Evolutionary conservation across 1,139 yeast species (phyloP), one percentile per base, ranked within the genome.

Genomic region (Suhomyces bolitotheri): DNA sequence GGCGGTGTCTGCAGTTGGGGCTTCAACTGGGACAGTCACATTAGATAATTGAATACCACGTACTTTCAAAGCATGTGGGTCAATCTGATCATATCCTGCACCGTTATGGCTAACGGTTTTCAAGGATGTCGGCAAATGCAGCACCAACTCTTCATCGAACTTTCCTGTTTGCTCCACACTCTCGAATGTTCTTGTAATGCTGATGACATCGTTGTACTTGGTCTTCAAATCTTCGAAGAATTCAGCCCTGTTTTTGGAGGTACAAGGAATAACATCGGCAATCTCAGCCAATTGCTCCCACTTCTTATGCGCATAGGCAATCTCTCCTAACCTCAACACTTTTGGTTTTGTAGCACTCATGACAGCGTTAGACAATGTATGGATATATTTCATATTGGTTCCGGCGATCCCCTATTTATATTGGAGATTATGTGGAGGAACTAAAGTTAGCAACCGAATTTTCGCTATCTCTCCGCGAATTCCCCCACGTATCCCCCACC

Each of bases 51-150:
- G 88, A 37, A 86, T 80, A 19, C 73, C 72, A 26, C 66, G 60
- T 12, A 58, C 62, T 10, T 73, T 64, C 47, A 75, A 70, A 12
- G 77, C 71, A 15, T 62, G 65, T 2, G 79, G 76, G 49, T 82
- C 88, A 29, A 83, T 68, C 58, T 82, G 90, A 56, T 92, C 97
- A 58, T 92, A 92, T 5, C 98, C 97, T 1, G 98, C 98, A 38
- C 97, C 97, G 49, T 78, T 73, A 60, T 88, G 95, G 49, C 85
- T 71, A 14, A 92, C 69, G 10, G 79, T 73, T 50, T 78, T 76
- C 19, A 90, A 72, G 1, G 80, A 55, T 1, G 67, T 44, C 3
- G 96, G 95, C 38, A 92, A 64, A 22, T 64, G 62, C 9, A 59
- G 51, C 14, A 82, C 73, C 46, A 90, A 60, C 49, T 87, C 95